A percentile compares a stretch with the other conserved stretches of the same genome.
These are phyloP conservation scores for Myochromella boudieri DNA, from an alignment of 768 basidiomycete genomes.

Conservation along the genomic window DNA sequence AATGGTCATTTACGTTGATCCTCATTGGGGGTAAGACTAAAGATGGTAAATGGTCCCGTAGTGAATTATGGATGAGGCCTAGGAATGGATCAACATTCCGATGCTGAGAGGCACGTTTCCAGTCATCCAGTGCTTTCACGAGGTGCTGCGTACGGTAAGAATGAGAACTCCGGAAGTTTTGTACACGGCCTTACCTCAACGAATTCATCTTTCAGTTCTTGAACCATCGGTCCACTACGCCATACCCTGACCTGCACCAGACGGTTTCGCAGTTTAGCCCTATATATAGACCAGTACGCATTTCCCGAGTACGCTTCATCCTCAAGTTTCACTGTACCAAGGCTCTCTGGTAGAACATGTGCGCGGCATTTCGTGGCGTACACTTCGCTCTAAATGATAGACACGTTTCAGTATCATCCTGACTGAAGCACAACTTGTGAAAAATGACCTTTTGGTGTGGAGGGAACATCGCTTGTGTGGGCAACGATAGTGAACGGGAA, in stretches of 20 bases:
- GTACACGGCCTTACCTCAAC: conserved; percentile 6
- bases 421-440: too few relatives aligned
- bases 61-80: conserved; percentile 12
- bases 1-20: conserved; percentile 17
- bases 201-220: background rate
- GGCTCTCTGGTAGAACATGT: background rate
- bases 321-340: background rate
- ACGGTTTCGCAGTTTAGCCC: conserved; percentile 3
- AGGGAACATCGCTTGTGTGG: too few relatives aligned
- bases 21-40: conserved; percentile 12
- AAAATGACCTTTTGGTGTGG: too few relatives aligned
- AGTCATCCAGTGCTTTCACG: conserved; percentile 13
- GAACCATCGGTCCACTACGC: conserved; percentile 10
- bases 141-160: conserved; percentile 9
- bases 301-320: conserved; percentile 2
- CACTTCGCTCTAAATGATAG: background rate
- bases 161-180: too few relatives aligned
- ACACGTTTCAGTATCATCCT: too few relatives aligned
- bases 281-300: conserved; percentile 9
- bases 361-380: background rate
- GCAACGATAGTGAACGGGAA: too few relatives aligned
- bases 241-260: conserved; percentile 14
- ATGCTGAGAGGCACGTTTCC: conserved; percentile 16
- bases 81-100: conserved; percentile 17
- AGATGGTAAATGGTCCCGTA: conserved; percentile 10